A percentile compares a stretch with the other conserved stretches of the same genome.
phyloP scores from a whole-genome alignment of 2,329 filamentous ascomycete species.

The Blastomyces silverae region DNA sequence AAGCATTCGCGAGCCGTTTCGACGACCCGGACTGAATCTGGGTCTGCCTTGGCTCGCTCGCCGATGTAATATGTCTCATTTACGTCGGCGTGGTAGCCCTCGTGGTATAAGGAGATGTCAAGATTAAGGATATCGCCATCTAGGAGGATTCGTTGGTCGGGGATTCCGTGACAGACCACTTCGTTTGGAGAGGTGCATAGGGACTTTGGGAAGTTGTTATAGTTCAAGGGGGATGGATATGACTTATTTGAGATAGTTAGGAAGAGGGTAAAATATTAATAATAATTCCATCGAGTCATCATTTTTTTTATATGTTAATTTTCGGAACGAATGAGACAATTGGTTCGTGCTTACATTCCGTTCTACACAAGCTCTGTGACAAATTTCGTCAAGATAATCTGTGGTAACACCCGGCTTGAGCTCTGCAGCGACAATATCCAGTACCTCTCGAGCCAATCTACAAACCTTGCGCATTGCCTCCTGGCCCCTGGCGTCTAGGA shows the following conservation, averaged over 20 bases:
- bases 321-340: not conserved
- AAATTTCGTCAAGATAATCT: constrained; percentile 81
- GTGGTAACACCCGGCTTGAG: constrained; percentile 79
- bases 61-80: constrained; percentile 97
- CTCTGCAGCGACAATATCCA: constrained; percentile 76
- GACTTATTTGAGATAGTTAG: constrained; percentile 49
- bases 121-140: constrained; percentile 94
- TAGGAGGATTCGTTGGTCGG: constrained; percentile 70
- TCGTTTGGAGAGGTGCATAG: constrained; percentile 90
- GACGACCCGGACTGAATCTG: constrained; percentile 74
- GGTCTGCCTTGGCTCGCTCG: constrained; percentile 68
- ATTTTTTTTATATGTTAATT: too few species aligned
- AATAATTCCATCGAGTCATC: not conserved
- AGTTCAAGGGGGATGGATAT: constrained; percentile 89
- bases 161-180: constrained; percentile 93
- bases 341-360: constrained; percentile 58
- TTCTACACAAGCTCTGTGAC: constrained; percentile 84
- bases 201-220: constrained; percentile 88
- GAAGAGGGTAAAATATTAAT: not conserved
- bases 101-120: constrained; percentile 83
- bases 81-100: constrained; percentile 82
- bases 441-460: constrained; percentile 70
- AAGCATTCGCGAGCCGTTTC: constrained; percentile 79
- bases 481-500: constrained; percentile 66
- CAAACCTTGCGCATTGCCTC: constrained; percentile 86